phyloP scores from a whole-genome alignment of 2,329 filamentous ascomycete genomes.

The Microsporum ferrugineum region DNA sequence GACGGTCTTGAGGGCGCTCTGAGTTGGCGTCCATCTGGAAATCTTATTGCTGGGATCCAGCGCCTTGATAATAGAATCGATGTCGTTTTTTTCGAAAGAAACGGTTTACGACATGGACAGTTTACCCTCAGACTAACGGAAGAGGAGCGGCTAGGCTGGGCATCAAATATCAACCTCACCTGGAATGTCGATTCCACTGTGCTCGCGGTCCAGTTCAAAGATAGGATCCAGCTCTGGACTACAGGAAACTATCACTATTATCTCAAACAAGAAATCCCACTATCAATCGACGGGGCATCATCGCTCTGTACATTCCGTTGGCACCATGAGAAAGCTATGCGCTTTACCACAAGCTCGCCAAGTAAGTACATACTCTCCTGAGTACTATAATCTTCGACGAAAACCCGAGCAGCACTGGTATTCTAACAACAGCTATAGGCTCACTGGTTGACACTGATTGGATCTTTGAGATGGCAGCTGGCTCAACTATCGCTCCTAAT shows the following conservation, averaged over 20 bases:
- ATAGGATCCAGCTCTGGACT: conserved; percentile 85
- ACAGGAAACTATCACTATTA: conserved; percentile 98
- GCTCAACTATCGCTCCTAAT: conserved; percentile 56
- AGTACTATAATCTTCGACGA: conserved; percentile 6
- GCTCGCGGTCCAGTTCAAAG: conserved; percentile 63
- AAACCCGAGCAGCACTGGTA: not conserved
- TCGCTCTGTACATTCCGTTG: conserved; percentile 41
- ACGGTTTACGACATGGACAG: conserved; percentile 91
- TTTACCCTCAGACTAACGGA: conserved; percentile 64
- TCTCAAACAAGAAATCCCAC: conserved; percentile 73
- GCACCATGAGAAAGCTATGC: conserved; percentile 77
- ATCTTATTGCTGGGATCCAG: conserved; percentile 79
- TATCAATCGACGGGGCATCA: conserved; percentile 22
- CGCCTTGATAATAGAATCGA: conserved; percentile 57
- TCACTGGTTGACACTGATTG: conserved; percentile 53
- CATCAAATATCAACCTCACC: conserved; percentile 52
- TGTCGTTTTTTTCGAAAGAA: conserved; percentile 91
- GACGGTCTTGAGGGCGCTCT: conserved; percentile 77
- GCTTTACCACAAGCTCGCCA: conserved; percentile 46
- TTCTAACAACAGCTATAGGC: conserved; percentile 21
- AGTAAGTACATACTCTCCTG: conserved; percentile 38
- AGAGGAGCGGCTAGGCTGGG: conserved; percentile 45
- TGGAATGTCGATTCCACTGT: conserved; percentile 94
- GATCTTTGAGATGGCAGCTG: conserved; percentile 55
- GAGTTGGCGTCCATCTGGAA: conserved; percentile 85